phyloP scores from a whole-genome alignment of 2,329 filamentous ascomycete species.

The Fusarium algeriense region DNA sequence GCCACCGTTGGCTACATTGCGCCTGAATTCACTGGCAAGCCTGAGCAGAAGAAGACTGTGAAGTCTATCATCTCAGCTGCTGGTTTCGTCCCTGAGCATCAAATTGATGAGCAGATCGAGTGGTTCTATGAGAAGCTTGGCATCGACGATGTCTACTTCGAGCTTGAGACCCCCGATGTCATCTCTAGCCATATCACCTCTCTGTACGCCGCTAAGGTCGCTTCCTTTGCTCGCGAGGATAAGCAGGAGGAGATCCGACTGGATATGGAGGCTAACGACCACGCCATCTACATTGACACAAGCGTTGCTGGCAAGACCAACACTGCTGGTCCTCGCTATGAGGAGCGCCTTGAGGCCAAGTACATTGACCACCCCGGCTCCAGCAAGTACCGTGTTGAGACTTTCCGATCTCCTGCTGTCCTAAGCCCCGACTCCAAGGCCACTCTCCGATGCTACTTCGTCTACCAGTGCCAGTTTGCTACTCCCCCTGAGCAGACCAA shows the following conservation, averaged over 20 bases:
- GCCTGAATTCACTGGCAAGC: constrained; percentile 92
- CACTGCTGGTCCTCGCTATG: constrained; percentile 86
- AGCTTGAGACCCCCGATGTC: constrained; percentile 85
- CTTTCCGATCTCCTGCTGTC: constrained; percentile 90
- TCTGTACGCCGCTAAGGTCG: constrained; percentile 95
- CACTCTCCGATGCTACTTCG: constrained; percentile 96
- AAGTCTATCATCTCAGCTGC: constrained; percentile 82
- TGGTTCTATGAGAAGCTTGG: constrained; percentile 99
- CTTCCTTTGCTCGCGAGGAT: constrained; percentile 91
- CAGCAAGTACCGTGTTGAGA: constrained; percentile 91
- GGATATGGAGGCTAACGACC: constrained; percentile 94
- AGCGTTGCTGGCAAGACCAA: constrained; percentile 87
- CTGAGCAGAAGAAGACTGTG: constrained; percentile 89
- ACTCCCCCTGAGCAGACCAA: constrained; percentile 77
- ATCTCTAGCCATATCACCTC: constrained; percentile 96
- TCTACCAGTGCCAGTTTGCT: constrained; percentile 95
- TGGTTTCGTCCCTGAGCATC: constrained; percentile 86
- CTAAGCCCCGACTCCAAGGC: constrained; percentile 80
- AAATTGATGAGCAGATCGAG: constrained; percentile 85
- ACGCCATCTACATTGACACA: constrained; percentile 98
- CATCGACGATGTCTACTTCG: constrained; percentile 98
- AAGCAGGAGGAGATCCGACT: constrained; percentile 94
- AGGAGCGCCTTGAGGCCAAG: constrained; percentile 93
- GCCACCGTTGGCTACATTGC: constrained; percentile 95
- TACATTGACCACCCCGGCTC: constrained; percentile 86